phyloP scores from a whole-genome alignment of 2,329 filamentous ascomycete species.

The Monilinia vaccinii-corymbosi region DNA sequence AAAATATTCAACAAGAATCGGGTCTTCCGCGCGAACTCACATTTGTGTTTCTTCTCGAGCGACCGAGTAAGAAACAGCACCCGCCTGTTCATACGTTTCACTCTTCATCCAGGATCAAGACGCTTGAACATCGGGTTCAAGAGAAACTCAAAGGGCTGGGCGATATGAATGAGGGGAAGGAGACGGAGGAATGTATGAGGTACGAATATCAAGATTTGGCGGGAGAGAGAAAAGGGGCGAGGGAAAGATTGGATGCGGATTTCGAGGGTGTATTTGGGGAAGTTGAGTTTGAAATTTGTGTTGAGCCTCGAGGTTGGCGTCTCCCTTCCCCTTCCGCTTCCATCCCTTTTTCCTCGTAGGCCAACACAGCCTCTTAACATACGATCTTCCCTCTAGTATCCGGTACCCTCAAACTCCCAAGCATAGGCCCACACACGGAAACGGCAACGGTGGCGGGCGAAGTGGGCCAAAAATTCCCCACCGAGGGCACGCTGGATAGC shows the following conservation, averaged over 20 bases:
- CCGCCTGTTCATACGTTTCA: constrained; percentile 8
- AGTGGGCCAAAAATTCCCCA: constrained; percentile 18
- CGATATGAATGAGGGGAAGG: background rate
- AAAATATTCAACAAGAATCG: constrained; percentile 39
- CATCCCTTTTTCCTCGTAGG: rapidly evolving
- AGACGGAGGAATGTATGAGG: background rate
- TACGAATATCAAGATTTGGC: background rate
- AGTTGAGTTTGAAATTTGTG: background rate
- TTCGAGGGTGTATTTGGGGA: background rate
- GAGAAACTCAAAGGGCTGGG: background rate
- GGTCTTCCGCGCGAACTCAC: constrained; percentile 43
- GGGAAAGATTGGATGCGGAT: background rate
- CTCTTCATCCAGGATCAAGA: background rate
- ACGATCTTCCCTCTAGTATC: background rate
- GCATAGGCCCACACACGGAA: background rate
- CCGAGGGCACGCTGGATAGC: constrained; percentile 8
- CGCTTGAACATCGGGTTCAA: background rate
- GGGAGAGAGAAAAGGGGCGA: background rate
- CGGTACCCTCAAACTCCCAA: background rate
- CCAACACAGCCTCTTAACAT: background rate
- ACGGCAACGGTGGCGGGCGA: background rate
- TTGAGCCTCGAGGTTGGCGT: background rate
- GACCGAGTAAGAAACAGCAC: constrained; percentile 7
- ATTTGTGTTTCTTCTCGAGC: constrained; percentile 38
- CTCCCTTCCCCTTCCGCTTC: too few species aligned